Evolutionary conservation across 805 yeast genomes (phyloP).

Genomic region (Wickerhamiella shivajii): DNA sequence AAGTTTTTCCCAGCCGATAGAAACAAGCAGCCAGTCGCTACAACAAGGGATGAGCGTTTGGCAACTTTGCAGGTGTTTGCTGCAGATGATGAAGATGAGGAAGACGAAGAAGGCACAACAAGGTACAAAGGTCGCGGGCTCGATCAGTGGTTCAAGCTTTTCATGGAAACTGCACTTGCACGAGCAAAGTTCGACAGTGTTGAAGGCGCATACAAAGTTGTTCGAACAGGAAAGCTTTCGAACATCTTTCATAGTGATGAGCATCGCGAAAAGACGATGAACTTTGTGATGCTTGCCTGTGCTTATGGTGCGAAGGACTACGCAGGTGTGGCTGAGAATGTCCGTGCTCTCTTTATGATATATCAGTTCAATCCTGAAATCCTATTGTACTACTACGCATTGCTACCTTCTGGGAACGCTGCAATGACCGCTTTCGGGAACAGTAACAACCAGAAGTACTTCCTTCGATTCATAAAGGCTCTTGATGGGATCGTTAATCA

Average conservation of each 20-base stretch:
- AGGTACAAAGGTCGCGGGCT: constrained; percentile 64
- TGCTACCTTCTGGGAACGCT: constrained; percentile 46
- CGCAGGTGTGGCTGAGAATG: constrained; percentile 37
- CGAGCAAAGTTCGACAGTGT: constrained; percentile 44
- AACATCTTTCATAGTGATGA: constrained; percentile 64
- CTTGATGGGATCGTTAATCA: constrained; percentile 52
- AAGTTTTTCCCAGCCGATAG: constrained; percentile 69
- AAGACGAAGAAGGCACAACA: constrained; percentile 12
- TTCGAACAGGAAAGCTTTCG: constrained; percentile 61
- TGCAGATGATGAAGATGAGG: constrained; percentile 27
- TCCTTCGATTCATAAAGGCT: constrained; percentile 80
- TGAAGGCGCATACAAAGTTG: constrained; percentile 51
- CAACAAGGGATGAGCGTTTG: constrained; percentile 40
- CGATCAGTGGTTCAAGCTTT: constrained; percentile 73
- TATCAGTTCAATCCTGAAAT: constrained; percentile 65
- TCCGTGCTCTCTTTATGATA: constrained; percentile 49
- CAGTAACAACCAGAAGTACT: constrained; percentile 77
- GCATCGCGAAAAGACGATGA: constrained; percentile 42
- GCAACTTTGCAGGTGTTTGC: constrained; percentile 24
- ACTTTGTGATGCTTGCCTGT: constrained; percentile 54
- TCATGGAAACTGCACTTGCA: constrained; percentile 62
- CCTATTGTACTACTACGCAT: constrained; percentile 49
- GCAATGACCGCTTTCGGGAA: constrained; percentile 52
- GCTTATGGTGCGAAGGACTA: constrained; percentile 37
- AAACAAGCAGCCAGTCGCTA: constrained; percentile 27